These are phyloP conservation scores for Podospora conica DNA, from an alignment of 495 filamentous ascomycete species.

Conservation along the genomic window DNA sequence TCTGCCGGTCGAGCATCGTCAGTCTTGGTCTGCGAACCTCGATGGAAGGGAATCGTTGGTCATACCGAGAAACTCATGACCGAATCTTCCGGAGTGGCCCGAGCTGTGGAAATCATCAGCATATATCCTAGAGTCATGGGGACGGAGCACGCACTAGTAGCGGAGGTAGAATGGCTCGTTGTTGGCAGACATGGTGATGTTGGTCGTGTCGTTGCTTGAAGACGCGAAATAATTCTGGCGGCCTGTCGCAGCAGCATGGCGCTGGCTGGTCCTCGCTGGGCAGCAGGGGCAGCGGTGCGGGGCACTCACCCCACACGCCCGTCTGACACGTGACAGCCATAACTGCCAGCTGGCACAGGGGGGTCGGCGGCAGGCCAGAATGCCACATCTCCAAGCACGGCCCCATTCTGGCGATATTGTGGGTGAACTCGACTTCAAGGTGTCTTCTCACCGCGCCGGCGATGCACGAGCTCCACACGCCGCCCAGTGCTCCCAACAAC, in stretches of 20 bases:
- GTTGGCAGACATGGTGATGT: constrained; percentile 28
- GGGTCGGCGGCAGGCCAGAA: constrained; percentile 18
- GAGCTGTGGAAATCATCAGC: constrained; percentile 56
- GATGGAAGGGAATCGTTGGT: neutral
- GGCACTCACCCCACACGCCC: constrained; percentile 18
- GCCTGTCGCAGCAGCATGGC: neutral
- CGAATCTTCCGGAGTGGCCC: constrained; percentile 94
- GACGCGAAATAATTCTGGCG: constrained; percentile 12
- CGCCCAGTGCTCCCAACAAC: constrained; percentile 15
- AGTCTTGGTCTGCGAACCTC: constrained; percentile 7
- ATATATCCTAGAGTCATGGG: neutral
- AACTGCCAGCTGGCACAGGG: constrained; percentile 17
- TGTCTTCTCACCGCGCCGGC: constrained; percentile 22
- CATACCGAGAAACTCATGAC: constrained; percentile 95
- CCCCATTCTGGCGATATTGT: constrained; percentile 21
- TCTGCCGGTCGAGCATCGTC: constrained; percentile 46
- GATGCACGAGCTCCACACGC: constrained; percentile 22
- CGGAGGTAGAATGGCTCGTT: constrained; percentile 88
- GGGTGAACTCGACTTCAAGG: constrained; percentile 21
- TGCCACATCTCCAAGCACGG: constrained; percentile 33
- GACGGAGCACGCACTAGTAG: constrained; percentile 71
- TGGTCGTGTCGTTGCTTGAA: constrained; percentile 4
- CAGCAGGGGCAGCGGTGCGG: constrained; percentile 18
- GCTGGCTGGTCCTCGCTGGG: no score
- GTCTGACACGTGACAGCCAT: constrained; percentile 19